phyloP scores from a whole-genome alignment of 805 yeast species.

The Suhomyces sp. region DNA sequence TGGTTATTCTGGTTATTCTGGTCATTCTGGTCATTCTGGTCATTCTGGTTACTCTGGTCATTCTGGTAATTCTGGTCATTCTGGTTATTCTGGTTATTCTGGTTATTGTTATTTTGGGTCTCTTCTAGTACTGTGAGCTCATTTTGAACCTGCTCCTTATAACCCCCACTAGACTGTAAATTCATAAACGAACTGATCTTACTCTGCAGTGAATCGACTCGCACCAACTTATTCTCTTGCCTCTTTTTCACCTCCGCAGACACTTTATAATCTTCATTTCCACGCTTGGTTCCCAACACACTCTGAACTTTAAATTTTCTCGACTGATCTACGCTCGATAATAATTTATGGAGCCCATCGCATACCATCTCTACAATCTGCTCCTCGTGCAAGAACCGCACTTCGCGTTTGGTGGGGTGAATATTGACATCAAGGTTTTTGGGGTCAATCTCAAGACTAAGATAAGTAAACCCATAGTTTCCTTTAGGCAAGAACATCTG shows the following conservation, averaged over 20 bases:
- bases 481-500: conserved; percentile 75
- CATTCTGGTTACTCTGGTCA: too few relatives aligned
- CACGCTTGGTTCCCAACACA: conserved; percentile 23
- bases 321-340: conserved; percentile 61
- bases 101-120: too few relatives aligned
- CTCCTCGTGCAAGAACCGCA: conserved; percentile 78
- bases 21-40: too few relatives aligned
- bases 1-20: neutral
- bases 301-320: conserved; percentile 69
- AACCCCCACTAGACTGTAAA: neutral
- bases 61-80: too few relatives aligned
- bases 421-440: conserved; percentile 84
- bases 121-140: neutral
- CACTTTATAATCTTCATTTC: conserved; percentile 3
- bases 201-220: conserved; percentile 68
- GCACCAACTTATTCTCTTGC: conserved; percentile 64
- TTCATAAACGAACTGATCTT: conserved; percentile 18
- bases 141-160: neutral
- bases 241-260: conserved; percentile 30
- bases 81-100: neutral
- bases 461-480: conserved; percentile 67
- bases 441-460: conserved; percentile 67
- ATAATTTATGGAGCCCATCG: conserved; percentile 43
- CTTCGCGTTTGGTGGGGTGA: conserved; percentile 95
- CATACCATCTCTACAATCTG: conserved; percentile 72